These are phyloP conservation scores for Angophora floribunda DNA, from an alignment of 345 rosid genomes.

Conservation along the genomic window DNA sequence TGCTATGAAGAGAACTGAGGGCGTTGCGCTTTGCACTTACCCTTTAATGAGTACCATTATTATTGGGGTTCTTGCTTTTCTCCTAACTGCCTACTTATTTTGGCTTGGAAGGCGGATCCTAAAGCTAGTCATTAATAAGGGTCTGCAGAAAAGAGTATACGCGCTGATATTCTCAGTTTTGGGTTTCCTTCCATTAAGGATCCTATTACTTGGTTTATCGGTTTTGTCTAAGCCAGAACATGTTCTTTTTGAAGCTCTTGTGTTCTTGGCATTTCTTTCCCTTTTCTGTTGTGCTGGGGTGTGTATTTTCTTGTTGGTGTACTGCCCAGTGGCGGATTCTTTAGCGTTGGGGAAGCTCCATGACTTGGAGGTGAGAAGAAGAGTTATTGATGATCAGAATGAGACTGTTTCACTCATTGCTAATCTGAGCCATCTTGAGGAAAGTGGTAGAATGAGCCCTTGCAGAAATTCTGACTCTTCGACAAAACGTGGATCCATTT, in stretches of 20 bases:
- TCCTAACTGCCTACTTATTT: constrained; percentile 69
- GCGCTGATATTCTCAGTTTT: constrained; percentile 73
- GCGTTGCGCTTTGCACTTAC: constrained; percentile 67
- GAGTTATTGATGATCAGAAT: constrained; percentile 29
- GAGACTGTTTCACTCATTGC: constrained; percentile 52
- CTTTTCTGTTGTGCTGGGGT: constrained; percentile 66
- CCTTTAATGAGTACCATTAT: constrained; percentile 81
- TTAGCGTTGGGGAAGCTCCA: constrained; percentile 63
- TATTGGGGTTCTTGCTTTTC: constrained; percentile 63
- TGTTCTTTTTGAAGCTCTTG: constrained; percentile 64
- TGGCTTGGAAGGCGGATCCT: constrained; percentile 89
- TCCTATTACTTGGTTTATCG: constrained; percentile 75
- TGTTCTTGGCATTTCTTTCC: constrained; percentile 73
- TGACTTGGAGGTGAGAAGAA: constrained; percentile 58
- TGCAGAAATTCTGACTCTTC: constrained; percentile 55
- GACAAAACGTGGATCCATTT: constrained; percentile 51
- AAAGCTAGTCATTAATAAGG: constrained; percentile 84
- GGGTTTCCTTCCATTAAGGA: constrained; percentile 78
- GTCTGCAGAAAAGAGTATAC: constrained; percentile 85
- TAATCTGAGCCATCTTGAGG: constrained; percentile 38
- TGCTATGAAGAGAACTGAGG: constrained; percentile 11
- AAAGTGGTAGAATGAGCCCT: constrained; percentile 30
- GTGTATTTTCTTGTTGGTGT: constrained; percentile 77
- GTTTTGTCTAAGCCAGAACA: constrained; percentile 64
- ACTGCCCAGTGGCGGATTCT: constrained; percentile 83